Percentiles rank a stretch among this genome's conserved stretches.
Conservation (phyloP, 768 basidiomycete species). For the Boletellus ananiceps region DNA sequence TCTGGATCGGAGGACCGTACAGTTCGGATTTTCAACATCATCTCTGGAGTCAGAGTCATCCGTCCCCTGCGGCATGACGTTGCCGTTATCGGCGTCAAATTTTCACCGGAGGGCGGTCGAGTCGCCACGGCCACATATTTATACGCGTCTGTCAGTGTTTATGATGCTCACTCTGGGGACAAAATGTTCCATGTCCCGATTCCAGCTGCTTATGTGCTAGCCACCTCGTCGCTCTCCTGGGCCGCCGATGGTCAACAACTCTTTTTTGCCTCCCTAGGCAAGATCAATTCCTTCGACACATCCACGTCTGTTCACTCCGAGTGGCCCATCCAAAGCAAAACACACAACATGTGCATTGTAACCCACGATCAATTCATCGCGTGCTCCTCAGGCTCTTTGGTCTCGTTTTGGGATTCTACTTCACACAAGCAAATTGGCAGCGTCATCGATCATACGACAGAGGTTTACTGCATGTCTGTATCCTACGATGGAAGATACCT, state of each 20-base stretch:
- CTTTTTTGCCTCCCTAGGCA: not conserved
- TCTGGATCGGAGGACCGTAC: not conserved
- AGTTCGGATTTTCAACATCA: not conserved
- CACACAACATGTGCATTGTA: not conserved
- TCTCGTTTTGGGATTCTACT: constrained; percentile 9
- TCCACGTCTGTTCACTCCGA: not conserved
- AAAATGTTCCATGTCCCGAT: not conserved
- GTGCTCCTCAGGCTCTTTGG: not conserved
- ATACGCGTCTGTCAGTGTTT: not conserved
- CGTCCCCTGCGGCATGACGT: not conserved
- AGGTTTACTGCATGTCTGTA: not conserved
- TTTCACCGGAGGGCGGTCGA: not conserved
- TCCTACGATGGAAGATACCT: constrained; percentile 8
- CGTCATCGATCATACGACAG: not conserved
- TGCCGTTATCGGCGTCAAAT: not conserved
- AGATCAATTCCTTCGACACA: not conserved
- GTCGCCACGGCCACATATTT: not conserved
- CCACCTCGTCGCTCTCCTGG: not conserved
- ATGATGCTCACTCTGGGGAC: not conserved
- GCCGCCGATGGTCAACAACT: not conserved
- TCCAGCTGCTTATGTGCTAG: not conserved
- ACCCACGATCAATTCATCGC: constrained; percentile 1
- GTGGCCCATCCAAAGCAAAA: constrained; percentile 1
- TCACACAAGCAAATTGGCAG: not conserved
- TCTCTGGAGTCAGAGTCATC: not conserved